Conservation (phyloP, 208 protist species). For the Leishmania tropica region DNA sequence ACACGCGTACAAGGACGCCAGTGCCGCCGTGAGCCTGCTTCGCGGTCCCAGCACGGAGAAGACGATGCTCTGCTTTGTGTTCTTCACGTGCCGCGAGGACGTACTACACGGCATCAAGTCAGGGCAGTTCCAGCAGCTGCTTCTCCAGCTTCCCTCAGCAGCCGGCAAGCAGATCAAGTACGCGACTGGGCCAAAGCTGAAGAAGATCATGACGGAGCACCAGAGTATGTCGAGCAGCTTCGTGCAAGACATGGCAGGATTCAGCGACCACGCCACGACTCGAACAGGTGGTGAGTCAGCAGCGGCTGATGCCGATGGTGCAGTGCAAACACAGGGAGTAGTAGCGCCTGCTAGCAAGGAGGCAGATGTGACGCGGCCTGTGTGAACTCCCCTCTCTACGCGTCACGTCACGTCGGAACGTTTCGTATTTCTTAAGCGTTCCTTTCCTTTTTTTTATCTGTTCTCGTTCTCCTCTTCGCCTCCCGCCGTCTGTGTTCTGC, state of each 20-base stretch:
- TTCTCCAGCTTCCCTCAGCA: conserved; percentile 37
- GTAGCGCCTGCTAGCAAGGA: background rate
- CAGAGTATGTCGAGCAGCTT: conserved; percentile 33
- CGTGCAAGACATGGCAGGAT: conserved; percentile 17
- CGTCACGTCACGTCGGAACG: background rate
- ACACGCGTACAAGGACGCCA: background rate
- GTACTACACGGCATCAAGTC: conserved; percentile 43
- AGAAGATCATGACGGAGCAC: conserved; percentile 28
- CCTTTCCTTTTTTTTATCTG: background rate
- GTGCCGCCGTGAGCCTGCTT: background rate
- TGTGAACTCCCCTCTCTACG: background rate
- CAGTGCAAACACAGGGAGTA: background rate
- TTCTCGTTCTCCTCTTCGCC: no score
- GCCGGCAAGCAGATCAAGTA: conserved; percentile 64
- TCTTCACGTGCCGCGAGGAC: conserved; percentile 70
- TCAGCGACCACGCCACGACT: background rate
- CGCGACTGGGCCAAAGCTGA: conserved; percentile 57
- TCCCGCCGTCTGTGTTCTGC: background rate
- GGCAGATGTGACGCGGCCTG: background rate
- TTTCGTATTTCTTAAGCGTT: background rate
- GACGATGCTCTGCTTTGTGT: conserved; percentile 67
- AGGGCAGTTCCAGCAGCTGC: conserved; percentile 31
- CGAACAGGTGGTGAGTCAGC: background rate
- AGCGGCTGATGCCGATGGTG: background rate
- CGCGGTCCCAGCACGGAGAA: background rate